phyloP scores from a whole-genome alignment of 2,329 filamentous ascomycete genomes.

The Achaetomium macrosporum region DNA sequence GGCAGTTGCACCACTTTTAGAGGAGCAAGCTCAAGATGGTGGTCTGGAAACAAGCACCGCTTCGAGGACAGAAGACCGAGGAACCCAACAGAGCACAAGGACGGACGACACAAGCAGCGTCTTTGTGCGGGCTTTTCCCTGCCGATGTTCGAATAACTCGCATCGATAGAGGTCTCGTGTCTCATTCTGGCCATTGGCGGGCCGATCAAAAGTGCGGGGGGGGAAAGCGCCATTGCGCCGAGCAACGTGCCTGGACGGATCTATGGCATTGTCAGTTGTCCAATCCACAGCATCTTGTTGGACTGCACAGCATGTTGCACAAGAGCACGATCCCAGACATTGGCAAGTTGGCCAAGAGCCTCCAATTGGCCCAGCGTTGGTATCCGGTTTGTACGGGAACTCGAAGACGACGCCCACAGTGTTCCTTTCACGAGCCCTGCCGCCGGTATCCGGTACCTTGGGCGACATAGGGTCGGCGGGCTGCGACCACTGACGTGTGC shows the following conservation, averaged over 20 bases:
- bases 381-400: slow-evolving; percentile 9
- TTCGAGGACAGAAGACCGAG: background rate
- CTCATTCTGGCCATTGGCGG: background rate
- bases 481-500: slow-evolving; percentile 12
- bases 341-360: too few relatives aligned
- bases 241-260: background rate
- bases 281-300: too few relatives aligned
- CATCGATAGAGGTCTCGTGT: background rate
- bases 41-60: background rate
- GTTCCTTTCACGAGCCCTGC: background rate
- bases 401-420: background rate
- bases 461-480: slow-evolving; percentile 10
- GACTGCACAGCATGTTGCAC: too few relatives aligned
- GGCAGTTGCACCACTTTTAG: background rate
- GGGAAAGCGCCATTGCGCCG: background rate
- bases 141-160: background rate
- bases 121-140: background rate
- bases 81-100: too few relatives aligned
- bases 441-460: slow-evolving; percentile 13
- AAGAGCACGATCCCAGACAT: too few relatives aligned
- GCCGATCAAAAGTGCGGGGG: background rate
- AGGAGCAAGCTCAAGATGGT: background rate
- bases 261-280: too few relatives aligned
- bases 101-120: background rate
- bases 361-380: too few relatives aligned